Evolutionary conservation across 169 alveolate species (phyloP), one percentile per base, ranked within the genome.

Genomic region (Cryptosporidium muris): DNA sequence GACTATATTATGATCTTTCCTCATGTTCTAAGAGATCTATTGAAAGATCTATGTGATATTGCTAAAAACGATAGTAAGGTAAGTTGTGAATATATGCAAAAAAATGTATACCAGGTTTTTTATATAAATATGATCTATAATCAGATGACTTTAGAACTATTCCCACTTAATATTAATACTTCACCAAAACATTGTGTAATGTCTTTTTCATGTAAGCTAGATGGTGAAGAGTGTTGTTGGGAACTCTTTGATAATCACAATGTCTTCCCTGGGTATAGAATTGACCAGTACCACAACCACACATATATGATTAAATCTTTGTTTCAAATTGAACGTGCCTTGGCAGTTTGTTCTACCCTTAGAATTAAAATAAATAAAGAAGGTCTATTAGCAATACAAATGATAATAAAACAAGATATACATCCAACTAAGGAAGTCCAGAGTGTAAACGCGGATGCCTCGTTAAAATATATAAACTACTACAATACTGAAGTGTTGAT

Each of bases 181-280:
- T 25, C 25, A 25, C 25, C 25, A 25, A 40, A 48, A 14, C 25
- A 12, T 58, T 74, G 68, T 34, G 60, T 74, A 47, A 37, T 74
- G n/a, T 74, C 85, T 8, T 74, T 74, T 16, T 74, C 85, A 4
- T 74, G 85, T 16, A 45, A 54, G 6, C 74, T 74, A 5, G 85
- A 74, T 47, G 85, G 85, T 37, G 67, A 74, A 48, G 68, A 74
- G 60, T 74, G 85, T 74, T n/a, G 43, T 6, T 74, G 85, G 85
- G 85, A 74, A 47, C 47, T 74, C 25, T 74, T 68, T 16, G 85
- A 74, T 58, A 68, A 74, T 48, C 85, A 74, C 62, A 74, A 16
- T 58, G 85, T 74, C 8, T 74, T 74, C 12, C 2, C 85, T 0
- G 74, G 85, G 0, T 36, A 68, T 16, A 74, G 8, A 42, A 58